Evolutionary conservation across 2,329 filamentous ascomycete genomes (phyloP).

Genomic region (Chalara sp.): DNA sequence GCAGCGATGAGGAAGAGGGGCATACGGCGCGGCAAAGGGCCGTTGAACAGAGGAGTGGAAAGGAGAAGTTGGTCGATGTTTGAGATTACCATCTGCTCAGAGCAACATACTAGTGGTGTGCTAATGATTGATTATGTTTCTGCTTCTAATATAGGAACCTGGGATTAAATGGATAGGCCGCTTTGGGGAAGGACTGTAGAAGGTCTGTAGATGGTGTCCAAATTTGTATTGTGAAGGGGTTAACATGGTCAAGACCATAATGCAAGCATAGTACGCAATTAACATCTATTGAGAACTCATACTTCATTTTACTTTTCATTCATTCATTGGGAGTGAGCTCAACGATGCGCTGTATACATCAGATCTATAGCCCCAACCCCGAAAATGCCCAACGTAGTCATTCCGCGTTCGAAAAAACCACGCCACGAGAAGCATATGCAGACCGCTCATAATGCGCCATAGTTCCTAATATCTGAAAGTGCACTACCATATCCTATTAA

Average conservation of each 20-base stretch:
- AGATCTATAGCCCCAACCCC: background rate
- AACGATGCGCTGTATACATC: constrained; percentile 1
- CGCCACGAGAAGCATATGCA: background rate
- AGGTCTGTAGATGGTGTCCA: too few relatives aligned
- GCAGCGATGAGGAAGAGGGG: constrained; percentile 3
- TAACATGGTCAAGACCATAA: too few relatives aligned
- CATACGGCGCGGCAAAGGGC: constrained; percentile 1
- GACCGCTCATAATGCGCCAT: background rate
- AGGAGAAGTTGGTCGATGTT: constrained; percentile 20
- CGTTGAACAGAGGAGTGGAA: background rate
- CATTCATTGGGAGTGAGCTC: background rate
- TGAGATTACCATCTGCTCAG: background rate
- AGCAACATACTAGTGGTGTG: too few relatives aligned
- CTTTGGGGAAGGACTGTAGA: too few relatives aligned
- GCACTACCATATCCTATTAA: background rate
- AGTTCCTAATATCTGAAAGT: background rate
- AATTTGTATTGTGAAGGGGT: too few relatives aligned
- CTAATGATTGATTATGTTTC: too few relatives aligned
- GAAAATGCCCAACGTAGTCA: background rate
- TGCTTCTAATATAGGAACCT: too few relatives aligned
- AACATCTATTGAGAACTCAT: too few relatives aligned
- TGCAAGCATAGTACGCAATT: too few relatives aligned
- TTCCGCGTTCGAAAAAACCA: background rate
- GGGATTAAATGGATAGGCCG: too few relatives aligned
- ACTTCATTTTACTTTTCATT: background rate